These are phyloP conservation scores for Suillus weaverae DNA, from an alignment of 768 basidiomycete genomes.

Conservation along the genomic window DNA sequence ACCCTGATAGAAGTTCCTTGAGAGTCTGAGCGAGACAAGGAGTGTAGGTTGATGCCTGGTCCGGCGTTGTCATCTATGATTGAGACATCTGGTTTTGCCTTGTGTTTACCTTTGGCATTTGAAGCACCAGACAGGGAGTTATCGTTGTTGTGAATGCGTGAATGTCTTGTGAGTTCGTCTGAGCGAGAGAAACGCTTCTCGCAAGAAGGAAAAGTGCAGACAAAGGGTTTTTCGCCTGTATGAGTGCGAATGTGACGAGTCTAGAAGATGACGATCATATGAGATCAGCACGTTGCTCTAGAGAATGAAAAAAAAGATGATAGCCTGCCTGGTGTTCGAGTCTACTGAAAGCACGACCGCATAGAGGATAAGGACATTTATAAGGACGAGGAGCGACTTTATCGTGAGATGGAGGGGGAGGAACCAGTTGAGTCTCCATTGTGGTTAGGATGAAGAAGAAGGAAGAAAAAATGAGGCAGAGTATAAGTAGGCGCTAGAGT, in stretches of 20 bases:
- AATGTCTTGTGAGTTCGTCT: constrained; percentile 97
- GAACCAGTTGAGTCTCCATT: constrained; percentile 23
- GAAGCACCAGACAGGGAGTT: constrained; percentile 27
- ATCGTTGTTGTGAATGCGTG: constrained; percentile 84
- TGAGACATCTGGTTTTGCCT: constrained; percentile 28
- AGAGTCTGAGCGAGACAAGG: constrained; percentile 20
- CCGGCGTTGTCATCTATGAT: constrained; percentile 27
- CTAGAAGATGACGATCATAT: constrained; percentile 40
- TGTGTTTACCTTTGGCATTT: constrained; percentile 26
- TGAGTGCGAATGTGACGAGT: constrained; percentile 98
- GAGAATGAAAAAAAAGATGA: constrained; percentile 13
- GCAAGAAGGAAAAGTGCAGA: constrained; percentile 89
- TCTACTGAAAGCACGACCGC: constrained; percentile 93
- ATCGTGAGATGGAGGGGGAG: constrained; percentile 26
- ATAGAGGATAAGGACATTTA: constrained; percentile 92
- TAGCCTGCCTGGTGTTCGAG: constrained; percentile 87
- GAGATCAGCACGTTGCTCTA: constrained; percentile 17
- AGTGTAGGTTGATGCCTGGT: constrained; percentile 26
- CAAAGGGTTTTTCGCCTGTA: constrained; percentile 97
- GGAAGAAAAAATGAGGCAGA: constrained; percentile 14
- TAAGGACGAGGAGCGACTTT: constrained; percentile 71
- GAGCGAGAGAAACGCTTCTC: constrained; percentile 97
- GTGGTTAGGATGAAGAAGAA: constrained; percentile 15
- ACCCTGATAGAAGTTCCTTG: constrained; percentile 37
- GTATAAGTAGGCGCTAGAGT: constrained; percentile 9